Evolutionary conservation across 345 rosid species (phyloP).

Genomic region (Erysimum cheiranthoides): DNA sequence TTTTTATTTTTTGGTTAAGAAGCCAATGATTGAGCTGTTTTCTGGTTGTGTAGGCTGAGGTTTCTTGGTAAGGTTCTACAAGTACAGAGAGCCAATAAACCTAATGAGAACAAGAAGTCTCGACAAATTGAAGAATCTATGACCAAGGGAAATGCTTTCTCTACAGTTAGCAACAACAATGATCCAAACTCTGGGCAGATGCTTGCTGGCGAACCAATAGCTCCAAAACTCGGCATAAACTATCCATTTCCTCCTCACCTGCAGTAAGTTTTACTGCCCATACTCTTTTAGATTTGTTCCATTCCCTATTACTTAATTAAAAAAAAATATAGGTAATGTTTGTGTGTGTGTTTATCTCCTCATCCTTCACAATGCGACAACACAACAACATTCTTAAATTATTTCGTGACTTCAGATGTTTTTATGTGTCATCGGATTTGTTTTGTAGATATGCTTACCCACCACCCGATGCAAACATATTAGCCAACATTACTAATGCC

Average conservation of each 20-base stretch:
- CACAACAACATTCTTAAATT: not conserved
- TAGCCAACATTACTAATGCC: slow-evolving; percentile 95
- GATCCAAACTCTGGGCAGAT: slow-evolving; percentile 50
- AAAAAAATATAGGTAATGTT: not conserved
- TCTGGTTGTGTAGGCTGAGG: slow-evolving; percentile 61
- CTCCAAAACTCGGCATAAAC: slow-evolving; percentile 87
- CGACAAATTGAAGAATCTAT: slow-evolving; percentile 49
- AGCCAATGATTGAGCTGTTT: slow-evolving; percentile 28
- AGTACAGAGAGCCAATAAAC: slow-evolving; percentile 77
- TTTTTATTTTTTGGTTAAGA: not conserved
- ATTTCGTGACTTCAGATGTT: slow-evolving; percentile 1
- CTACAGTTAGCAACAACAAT: slow-evolving; percentile 44
- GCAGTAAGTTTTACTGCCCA: slow-evolving; percentile 58
- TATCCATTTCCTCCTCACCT: slow-evolving; percentile 92
- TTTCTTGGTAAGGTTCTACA: slow-evolving; percentile 90
- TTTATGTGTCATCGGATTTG: slow-evolving; percentile 26
- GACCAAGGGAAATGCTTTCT: slow-evolving; percentile 46
- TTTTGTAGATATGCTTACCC: slow-evolving; percentile 92
- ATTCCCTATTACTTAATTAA: not conserved
- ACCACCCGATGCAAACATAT: slow-evolving; percentile 93
- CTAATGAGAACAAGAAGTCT: slow-evolving; percentile 52
- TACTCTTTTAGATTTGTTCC: not conserved
- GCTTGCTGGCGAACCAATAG: slow-evolving; percentile 67
- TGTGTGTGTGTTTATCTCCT: slow-evolving; percentile 17
- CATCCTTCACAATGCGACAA: slow-evolving; percentile 17